These are phyloP conservation scores for Candida sp. DNA, from an alignment of 1,139 yeast genomes.

Conservation along the genomic window DNA sequence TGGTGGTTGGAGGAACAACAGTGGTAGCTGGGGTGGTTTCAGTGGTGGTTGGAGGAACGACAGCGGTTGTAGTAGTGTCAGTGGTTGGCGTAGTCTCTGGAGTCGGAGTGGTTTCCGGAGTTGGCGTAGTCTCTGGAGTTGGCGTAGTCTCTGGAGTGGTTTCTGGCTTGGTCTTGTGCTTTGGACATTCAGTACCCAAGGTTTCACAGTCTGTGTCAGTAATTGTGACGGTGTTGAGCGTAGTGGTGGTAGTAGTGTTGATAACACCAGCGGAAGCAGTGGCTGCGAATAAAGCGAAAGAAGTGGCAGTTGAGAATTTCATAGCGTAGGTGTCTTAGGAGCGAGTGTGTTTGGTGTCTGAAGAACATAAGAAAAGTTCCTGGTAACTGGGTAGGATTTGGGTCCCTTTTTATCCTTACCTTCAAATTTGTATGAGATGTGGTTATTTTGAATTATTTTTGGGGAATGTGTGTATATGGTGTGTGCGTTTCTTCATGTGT, in stretches of 20 bases:
- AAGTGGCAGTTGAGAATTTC: background rate
- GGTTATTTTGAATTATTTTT: background rate
- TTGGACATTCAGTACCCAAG: background rate
- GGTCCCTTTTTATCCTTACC: background rate
- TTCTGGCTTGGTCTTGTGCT: background rate
- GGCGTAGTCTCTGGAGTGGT: background rate
- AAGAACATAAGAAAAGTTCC: background rate
- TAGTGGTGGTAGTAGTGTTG: background rate
- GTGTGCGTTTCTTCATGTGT: background rate
- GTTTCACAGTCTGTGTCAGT: background rate
- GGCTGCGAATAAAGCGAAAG: slow-evolving; percentile 1
- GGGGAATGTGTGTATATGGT: background rate
- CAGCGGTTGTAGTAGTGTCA: background rate
- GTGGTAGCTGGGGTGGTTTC: background rate
- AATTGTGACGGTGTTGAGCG: background rate
- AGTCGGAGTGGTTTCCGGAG: background rate
- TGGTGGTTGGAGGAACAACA: background rate
- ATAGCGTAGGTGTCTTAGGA: background rate
- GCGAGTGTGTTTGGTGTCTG: background rate
- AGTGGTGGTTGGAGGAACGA: background rate
- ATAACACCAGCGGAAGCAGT: background rate
- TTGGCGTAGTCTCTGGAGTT: background rate
- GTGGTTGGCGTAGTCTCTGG: background rate
- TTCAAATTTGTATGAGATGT: background rate
- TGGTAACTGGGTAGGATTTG: background rate